phyloP scores from a whole-genome alignment of 805 yeast genomes.

The Zygoascus bituminiphila region DNA sequence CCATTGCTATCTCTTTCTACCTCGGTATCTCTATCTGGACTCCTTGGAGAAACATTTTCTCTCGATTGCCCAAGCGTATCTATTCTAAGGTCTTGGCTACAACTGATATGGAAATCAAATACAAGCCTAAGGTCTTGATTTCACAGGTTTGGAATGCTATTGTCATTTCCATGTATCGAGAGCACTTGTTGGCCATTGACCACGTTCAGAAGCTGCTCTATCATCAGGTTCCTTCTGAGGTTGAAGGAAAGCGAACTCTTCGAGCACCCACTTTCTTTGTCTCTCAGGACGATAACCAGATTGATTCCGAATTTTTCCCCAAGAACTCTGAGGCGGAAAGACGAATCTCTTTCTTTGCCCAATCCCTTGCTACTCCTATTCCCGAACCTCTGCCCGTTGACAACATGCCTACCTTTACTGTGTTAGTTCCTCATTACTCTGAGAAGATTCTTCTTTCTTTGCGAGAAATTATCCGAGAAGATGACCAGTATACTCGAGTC shows the following conservation, averaged over 20 bases:
- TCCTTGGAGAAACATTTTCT: slow-evolving; percentile 98
- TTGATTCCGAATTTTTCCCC: slow-evolving; percentile 96
- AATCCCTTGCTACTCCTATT: slow-evolving; percentile 95
- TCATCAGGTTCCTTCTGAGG: slow-evolving; percentile 97
- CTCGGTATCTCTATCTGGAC: slow-evolving; percentile 98
- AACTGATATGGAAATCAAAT: slow-evolving; percentile 97
- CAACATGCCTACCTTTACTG: slow-evolving; percentile 99
- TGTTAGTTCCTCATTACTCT: slow-evolving; percentile 89
- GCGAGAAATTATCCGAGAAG: slow-evolving; percentile 94
- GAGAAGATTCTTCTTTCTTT: slow-evolving; percentile 91
- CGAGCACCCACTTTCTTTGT: slow-evolving; percentile 99
- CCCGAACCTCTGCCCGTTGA: slow-evolving; percentile 99
- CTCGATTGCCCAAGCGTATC: slow-evolving; percentile 97
- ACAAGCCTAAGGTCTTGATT: slow-evolving; percentile 95
- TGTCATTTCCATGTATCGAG: slow-evolving; percentile 99
- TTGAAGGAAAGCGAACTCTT: slow-evolving; percentile 96
- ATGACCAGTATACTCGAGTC: slow-evolving; percentile 91
- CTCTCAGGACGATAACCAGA: slow-evolving; percentile 90
- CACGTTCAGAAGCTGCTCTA: slow-evolving; percentile 95
- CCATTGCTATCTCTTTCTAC: slow-evolving; percentile 96
- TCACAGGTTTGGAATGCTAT: slow-evolving; percentile 99
- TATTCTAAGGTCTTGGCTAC: slow-evolving; percentile 97
- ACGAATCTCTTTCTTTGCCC: slow-evolving; percentile 98
- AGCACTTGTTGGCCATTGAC: slow-evolving; percentile 94
- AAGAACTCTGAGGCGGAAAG: slow-evolving; percentile 97